A percentile compares a stretch with the other conserved stretches of the same genome.
These are phyloP conservation scores for Metschnikowia anglica DNA, from an alignment of 805 yeast genomes.

Conservation along the genomic window DNA sequence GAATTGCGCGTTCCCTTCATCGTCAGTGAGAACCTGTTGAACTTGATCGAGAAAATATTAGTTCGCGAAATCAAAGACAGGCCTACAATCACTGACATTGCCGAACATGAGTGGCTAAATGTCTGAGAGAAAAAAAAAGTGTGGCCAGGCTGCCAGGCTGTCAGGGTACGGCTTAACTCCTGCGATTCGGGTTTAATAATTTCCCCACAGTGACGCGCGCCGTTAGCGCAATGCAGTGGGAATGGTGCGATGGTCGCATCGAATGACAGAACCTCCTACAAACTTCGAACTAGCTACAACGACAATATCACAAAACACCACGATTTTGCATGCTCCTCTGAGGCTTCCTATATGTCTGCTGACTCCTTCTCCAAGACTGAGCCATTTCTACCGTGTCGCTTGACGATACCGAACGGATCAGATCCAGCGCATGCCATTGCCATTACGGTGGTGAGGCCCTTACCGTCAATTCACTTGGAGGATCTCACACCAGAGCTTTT, in stretches of 20 bases:
- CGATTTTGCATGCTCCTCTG: slow-evolving; percentile 1
- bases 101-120: slow-evolving; percentile 65
- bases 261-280: neutral
- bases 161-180: too few relatives aligned
- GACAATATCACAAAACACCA: neutral
- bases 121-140: slow-evolving; percentile 11
- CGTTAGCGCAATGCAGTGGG: slow-evolving; percentile 14
- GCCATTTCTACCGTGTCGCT: slow-evolving; percentile 2
- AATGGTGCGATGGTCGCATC: slow-evolving; percentile 1
- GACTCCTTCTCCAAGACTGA: neutral
- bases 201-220: slow-evolving; percentile 7
- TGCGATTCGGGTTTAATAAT: neutral
- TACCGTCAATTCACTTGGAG: slow-evolving; percentile 3
- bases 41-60: slow-evolving; percentile 62
- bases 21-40: slow-evolving; percentile 60
- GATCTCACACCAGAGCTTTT: slow-evolving; percentile 6
- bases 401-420: slow-evolving; percentile 2
- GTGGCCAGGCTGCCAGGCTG: too few relatives aligned
- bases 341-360: neutral
- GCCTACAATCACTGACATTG: slow-evolving; percentile 71
- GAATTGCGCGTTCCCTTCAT: slow-evolving; percentile 69
- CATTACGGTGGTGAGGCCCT: slow-evolving; percentile 11
- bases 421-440: slow-evolving; percentile 7
- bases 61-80: slow-evolving; percentile 65
- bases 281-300: neutral